Conservation (phyloP, 495 filamentous ascomycete genomes). For the Choiromyces venosus region DNA sequence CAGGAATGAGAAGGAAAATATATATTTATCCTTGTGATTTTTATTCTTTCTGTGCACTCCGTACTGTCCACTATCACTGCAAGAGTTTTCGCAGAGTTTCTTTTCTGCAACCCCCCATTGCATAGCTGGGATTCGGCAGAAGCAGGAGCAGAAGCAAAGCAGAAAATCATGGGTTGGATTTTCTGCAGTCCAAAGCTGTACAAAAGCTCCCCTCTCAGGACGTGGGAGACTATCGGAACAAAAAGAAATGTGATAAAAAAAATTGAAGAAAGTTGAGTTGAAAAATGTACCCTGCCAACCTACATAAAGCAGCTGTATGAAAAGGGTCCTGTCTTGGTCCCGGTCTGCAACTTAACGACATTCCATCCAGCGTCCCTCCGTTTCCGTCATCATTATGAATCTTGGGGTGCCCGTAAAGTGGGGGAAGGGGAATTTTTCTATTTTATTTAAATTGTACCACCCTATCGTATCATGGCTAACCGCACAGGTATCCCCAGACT, state of each 20-base stretch:
- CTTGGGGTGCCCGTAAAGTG: background rate
- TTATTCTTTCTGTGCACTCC: too few relatives aligned
- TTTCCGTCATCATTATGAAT: background rate
- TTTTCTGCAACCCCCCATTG: background rate
- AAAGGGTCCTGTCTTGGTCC: background rate
- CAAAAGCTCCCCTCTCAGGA: background rate
- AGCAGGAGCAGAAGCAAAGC: background rate
- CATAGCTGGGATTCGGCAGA: background rate
- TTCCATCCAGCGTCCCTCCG: background rate
- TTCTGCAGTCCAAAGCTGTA: background rate
- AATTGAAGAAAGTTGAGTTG: constrained; percentile 21
- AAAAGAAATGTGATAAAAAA: constrained; percentile 2
- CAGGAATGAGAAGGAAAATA: background rate
- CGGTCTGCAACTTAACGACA: background rate
- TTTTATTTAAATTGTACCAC: background rate
- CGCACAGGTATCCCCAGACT: background rate
- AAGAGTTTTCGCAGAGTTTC: background rate
- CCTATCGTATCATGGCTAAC: background rate
- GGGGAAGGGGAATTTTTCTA: background rate
- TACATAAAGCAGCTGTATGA: background rate
- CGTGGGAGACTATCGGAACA: background rate
- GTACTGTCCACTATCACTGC: background rate
- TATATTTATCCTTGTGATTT: background rate
- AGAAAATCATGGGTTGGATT: background rate
- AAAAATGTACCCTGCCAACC: background rate